Evolutionary conservation across 2,329 filamentous ascomycete genomes (phyloP).

Genomic region (Phaeosphaeria sp.): DNA sequence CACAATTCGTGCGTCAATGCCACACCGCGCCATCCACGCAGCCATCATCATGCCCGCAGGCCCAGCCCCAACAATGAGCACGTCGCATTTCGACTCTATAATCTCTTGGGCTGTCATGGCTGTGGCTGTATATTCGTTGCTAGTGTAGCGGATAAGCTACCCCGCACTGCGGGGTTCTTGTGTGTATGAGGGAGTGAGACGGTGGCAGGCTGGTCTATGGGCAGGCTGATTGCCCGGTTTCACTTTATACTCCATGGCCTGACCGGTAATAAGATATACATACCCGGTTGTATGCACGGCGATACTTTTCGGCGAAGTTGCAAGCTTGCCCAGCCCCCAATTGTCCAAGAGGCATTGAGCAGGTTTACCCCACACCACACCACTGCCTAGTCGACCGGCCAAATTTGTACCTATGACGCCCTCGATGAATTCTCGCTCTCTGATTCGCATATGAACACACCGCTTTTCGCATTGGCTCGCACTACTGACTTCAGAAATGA

Average conservation of each 20-base stretch:
- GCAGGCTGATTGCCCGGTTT: background rate
- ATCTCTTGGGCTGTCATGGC: conserved; percentile 27
- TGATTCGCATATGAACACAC: conserved; percentile 17
- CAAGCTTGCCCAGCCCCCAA: background rate
- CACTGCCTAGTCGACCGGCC: conserved; percentile 11
- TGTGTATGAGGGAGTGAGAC: background rate
- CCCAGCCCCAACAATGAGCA: conserved; percentile 49
- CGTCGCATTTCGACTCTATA: conserved; percentile 44
- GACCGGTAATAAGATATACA: background rate
- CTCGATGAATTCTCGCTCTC: background rate
- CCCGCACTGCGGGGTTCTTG: background rate
- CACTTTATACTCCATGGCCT: background rate
- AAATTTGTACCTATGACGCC: conserved; percentile 14
- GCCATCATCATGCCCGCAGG: conserved; percentile 51
- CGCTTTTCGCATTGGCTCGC: no score
- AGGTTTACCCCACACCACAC: conserved; percentile 29
- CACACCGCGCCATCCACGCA: conserved; percentile 50
- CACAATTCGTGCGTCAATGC: conserved; percentile 50
- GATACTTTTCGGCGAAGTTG: conserved; percentile 22
- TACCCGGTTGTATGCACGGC: conserved; percentile 14
- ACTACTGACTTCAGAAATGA: no score
- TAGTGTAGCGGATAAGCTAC: background rate
- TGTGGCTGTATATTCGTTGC: background rate
- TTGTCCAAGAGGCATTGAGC: no score
- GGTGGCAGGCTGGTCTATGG: no score